Evolutionary conservation across 805 yeast genomes (phyloP).

Genomic region (Zygosaccharomyces bisporus): DNA sequence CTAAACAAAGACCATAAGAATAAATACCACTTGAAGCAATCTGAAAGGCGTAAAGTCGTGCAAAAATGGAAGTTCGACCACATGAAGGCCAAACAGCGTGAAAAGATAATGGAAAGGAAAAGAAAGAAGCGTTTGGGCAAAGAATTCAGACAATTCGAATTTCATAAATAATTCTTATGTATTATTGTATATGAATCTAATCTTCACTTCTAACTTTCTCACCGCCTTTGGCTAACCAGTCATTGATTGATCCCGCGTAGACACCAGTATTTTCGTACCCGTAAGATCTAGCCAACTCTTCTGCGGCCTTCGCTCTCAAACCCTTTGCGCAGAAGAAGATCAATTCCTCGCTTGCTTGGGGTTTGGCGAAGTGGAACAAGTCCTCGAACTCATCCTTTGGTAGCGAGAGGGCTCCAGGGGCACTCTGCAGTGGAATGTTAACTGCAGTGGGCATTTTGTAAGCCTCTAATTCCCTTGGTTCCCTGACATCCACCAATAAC

Average conservation of each 20-base stretch:
- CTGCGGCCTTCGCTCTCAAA: constrained; percentile 85
- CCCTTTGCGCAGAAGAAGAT: constrained; percentile 93
- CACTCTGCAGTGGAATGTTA: constrained; percentile 83
- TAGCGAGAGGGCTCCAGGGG: constrained; percentile 89
- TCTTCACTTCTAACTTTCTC: constrained; percentile 18
- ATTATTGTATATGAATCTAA: background rate
- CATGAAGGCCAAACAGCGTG: constrained; percentile 69
- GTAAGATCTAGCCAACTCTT: constrained; percentile 83
- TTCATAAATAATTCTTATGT: constrained; percentile 28
- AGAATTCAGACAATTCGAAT: constrained; percentile 58
- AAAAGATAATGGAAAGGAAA: constrained; percentile 81
- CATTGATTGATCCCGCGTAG: constrained; percentile 82
- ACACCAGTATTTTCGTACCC: constrained; percentile 84
- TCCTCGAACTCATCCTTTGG: constrained; percentile 75
- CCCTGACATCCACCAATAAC: constrained; percentile 84
- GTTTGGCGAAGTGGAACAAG: constrained; percentile 78
- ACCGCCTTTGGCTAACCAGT: constrained; percentile 55
- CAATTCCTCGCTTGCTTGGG: constrained; percentile 62
- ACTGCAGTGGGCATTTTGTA: constrained; percentile 83
- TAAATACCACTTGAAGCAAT: constrained; percentile 58
- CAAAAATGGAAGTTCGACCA: constrained; percentile 74
- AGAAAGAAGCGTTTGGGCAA: constrained; percentile 80
- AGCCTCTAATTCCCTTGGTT: constrained; percentile 68
- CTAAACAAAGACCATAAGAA: constrained; percentile 49
- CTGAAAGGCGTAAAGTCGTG: constrained; percentile 68